Conservation (phyloP, 305 asterid species). For the Fraxinus floribunda region DNA sequence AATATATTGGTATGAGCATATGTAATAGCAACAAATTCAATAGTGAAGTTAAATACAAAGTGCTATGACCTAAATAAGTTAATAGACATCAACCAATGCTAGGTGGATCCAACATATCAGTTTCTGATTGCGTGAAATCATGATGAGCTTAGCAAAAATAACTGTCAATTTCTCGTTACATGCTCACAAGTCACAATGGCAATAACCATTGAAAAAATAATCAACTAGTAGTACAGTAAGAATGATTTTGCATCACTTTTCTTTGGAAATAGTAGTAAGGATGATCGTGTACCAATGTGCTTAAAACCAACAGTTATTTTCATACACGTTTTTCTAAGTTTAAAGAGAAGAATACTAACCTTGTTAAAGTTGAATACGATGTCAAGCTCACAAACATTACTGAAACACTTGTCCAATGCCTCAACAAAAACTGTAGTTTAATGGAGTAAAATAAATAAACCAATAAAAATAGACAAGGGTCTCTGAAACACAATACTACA, state of each 20-base stretch:
- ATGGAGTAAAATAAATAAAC: conserved; percentile 8
- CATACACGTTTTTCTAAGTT: neutral
- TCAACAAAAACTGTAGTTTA: conserved; percentile 76
- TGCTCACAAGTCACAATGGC: neutral
- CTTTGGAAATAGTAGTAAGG: neutral
- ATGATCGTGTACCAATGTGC: neutral
- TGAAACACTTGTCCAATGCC: conserved; percentile 85
- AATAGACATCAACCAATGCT: neutral
- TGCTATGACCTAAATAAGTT: neutral
- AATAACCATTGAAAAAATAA: neutral
- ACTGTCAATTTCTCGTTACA: neutral
- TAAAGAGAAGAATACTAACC: conserved; percentile 46
- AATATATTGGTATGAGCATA: neutral
- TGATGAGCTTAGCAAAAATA: conserved; percentile 7
- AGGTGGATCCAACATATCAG: neutral
- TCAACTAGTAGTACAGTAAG: neutral
- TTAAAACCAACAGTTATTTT: neutral
- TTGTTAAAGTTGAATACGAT: conserved; percentile 82
- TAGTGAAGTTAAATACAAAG: neutral
- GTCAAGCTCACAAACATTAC: conserved; percentile 90
- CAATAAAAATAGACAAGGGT: neutral
- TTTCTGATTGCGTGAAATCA: neutral
- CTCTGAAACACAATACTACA: neutral
- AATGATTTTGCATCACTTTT: neutral
- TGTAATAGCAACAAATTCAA: neutral